Evolutionary conservation across 1,139 yeast genomes (phyloP), one percentile per base, ranked within the genome.

Genomic region (Casaregolazyma suthepensis): DNA sequence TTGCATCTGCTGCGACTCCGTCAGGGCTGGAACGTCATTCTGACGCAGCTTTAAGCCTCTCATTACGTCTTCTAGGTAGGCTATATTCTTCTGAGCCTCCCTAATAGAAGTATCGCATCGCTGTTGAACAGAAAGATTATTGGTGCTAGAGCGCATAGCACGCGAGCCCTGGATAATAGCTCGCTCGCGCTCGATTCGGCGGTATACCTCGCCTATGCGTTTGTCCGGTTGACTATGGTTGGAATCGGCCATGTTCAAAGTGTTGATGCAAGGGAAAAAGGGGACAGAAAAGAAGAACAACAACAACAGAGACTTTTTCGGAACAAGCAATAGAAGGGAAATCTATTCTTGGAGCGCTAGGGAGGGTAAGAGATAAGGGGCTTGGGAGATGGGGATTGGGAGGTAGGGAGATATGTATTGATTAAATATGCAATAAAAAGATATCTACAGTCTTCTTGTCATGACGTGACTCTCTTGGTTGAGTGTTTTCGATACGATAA

Each of bases 81-180:
- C 93, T 60, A 93, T 87, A 70, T 91, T 91, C 59, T 88, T 83
- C 65, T 89, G 91, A 1, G 97, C 91, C 64, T 93, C 98, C 58
- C 94, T 77, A 62, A 93, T 90, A 64, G 85, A 89, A 40, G 91
- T 83, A 70, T 89, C 91, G 74, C 98, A 91, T 67, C 87, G 82
- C 66, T 89, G 96, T 62, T 91, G 90, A 50, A 91, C 96, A 59
- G 81, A 82, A 19, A 85, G 76, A 69, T 93, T 93, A 59, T 76
- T 71, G 19, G 98, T 88, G 59, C 82, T 83, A 66, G 82, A 83
- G 67, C 88, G 85, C 71, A 93, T 75, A 56, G 85, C 79, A 57
- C 85, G 83, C 56, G 95, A 93, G 52, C 97, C 98, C 60, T 83
- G 85, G 52, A 91, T 89, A 69, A 91, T 84, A 66, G 87, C 90